Base-by-base conservation (phyloP, 257 asterid species). In the Fraxinus pennsylvanica region DNA sequence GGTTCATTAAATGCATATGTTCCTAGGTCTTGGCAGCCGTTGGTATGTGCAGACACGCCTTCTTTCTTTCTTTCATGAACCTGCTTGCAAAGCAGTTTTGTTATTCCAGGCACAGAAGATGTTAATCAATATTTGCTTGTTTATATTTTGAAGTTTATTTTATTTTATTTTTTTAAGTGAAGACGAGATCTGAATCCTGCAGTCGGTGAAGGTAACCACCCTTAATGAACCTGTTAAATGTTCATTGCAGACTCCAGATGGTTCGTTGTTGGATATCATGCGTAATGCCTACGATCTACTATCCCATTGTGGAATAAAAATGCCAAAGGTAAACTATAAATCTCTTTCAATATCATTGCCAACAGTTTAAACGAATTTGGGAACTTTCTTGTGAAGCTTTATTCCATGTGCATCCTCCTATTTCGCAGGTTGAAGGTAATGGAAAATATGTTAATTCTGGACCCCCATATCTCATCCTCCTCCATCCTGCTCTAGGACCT, bases 221-320 rank as follows among this genome's bases (percentile, higher is more conserved):
- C 72, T 68, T 57, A n/a, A 72, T 29, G 13, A 74, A 32, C 75
- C 66, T 72, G 71, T 66, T 75, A 54, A 80, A 80, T 84, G 80
- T 65, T 76, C 81, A 69, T 79, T 85, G 94, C 96, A 96, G 99
- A 96, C 99, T 83, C 98, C 99, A 32, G 98, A 96, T 86, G 99
- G 99, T 69, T 84, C 99, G 27, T 84, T 96, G 81, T 80, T 96
- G 97, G 99, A 96, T 85, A 86, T 93, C 78, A 86, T 89, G 86
- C 99, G 98, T n/a, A 96, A 96, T 89, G 98, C 97, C 81, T 89
- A 91, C 84, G 99, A 96, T 87, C 79, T 96, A 76, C 97, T 96
- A 74, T 91, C 97, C 59, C 88, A 83, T 74, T 91, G 99, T 86
- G 92, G 87, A 77, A 88, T 96, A 79, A 75, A 87, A 73, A 85